These are phyloP conservation scores for Ottelia alismoides DNA, from an alignment of 106 monocot genomes.

Conservation along the genomic window DNA sequence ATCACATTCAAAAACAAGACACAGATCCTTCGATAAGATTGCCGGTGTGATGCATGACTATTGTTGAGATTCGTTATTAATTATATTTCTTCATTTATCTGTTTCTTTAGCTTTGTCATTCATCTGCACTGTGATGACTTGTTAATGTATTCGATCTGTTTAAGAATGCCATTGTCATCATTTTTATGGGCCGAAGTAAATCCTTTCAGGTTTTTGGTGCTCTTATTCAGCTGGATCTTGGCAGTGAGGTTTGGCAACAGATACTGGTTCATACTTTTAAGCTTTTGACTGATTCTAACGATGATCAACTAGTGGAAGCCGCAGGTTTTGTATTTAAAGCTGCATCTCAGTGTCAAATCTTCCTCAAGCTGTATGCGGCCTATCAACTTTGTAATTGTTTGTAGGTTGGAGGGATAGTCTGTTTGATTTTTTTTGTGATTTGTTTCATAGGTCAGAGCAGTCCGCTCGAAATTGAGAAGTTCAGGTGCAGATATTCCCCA, in stretches of 20 bases:
- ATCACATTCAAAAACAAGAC: constrained; percentile 56
- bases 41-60: constrained; percentile 25
- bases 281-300: constrained; percentile 61
- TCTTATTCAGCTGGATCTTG: constrained; percentile 61
- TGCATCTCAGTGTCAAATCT: constrained; percentile 69
- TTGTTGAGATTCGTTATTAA: too few relatives aligned
- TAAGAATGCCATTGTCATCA: too few relatives aligned
- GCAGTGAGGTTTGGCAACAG: constrained; percentile 63
- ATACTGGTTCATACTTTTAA: constrained; percentile 58
- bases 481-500: constrained; percentile 55
- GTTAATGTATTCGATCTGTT: too few relatives aligned
- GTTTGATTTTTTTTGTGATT: neutral
- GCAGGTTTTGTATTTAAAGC: constrained; percentile 64
- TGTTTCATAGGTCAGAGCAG: constrained; percentile 52
- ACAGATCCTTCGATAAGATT: constrained; percentile 42
- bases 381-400: neutral
- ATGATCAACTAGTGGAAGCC: constrained; percentile 57
- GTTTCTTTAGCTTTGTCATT: too few relatives aligned
- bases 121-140: too few relatives aligned
- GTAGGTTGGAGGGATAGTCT: neutral
- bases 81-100: too few relatives aligned
- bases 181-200: too few relatives aligned
- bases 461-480: constrained; percentile 69
- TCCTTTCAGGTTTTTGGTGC: constrained; percentile 61
- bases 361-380: constrained; percentile 58